A percentile compares a stretch with the other conserved stretches of the same genome.
Conservation (phyloP, 2,329 filamentous ascomycete species). For the Saccharata proteae region DNA sequence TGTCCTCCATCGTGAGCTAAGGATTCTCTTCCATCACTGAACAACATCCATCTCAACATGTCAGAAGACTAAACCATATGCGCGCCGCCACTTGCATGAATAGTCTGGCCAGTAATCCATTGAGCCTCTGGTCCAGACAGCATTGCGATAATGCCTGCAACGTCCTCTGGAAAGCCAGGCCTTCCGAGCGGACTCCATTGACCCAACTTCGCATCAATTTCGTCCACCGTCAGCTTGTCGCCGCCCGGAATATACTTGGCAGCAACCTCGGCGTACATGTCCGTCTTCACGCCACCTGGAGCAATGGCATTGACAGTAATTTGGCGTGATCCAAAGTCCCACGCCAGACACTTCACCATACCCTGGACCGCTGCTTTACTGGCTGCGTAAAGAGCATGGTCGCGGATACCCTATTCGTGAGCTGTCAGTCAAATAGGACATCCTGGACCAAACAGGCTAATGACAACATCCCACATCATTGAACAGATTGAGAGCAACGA, state of each 20-base stretch:
- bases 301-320: slow-evolving; percentile 82
- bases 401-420: background rate
- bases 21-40: no score
- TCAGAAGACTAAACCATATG: slow-evolving; percentile 2
- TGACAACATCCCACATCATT: no score
- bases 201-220: slow-evolving; percentile 1
- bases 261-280: slow-evolving; percentile 45
- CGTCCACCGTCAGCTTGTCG: slow-evolving; percentile 1
- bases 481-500: no score
- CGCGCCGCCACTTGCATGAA: slow-evolving; percentile 3
- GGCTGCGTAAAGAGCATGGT: slow-evolving; percentile 2
- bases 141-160: background rate
- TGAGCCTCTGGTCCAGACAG: slow-evolving; percentile 1
- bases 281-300: slow-evolving; percentile 82
- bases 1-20: no score
- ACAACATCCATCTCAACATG: background rate
- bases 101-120: slow-evolving; percentile 5
- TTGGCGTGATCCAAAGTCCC: slow-evolving; percentile 36
- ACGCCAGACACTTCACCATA: slow-evolving; percentile 5
- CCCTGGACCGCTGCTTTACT: slow-evolving; percentile 4
- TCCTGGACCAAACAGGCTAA: no score
- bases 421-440: background rate
- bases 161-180: background rate
- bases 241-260: slow-evolving; percentile 4
- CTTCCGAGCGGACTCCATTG: background rate